Percentiles rank a stretch among this genome's conserved stretches.
Evolutionary conservation across 257 asterid genomes (phyloP).

Genomic region (Euphrasia confusa): DNA sequence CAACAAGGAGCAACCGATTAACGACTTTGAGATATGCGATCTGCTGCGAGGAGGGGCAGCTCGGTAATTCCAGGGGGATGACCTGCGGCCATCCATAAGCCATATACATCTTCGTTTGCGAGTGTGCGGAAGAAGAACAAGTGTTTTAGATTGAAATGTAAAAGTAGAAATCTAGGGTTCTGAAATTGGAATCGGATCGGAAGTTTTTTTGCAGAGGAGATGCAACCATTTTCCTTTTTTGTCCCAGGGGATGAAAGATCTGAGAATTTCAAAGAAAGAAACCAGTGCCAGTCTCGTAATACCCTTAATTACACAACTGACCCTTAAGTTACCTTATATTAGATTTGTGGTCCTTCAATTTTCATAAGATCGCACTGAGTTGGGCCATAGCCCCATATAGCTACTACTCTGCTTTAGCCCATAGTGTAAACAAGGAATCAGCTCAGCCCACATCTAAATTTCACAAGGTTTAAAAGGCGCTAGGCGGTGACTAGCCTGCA

Average conservation of each 20-base stretch:
- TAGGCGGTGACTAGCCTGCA: too few species aligned
- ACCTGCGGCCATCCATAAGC: slow-evolving; percentile 99
- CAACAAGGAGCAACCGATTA: slow-evolving; percentile 77
- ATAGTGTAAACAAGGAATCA: too few species aligned
- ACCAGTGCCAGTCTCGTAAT: slow-evolving; percentile 2
- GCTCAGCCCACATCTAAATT: too few species aligned
- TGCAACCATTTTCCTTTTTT: slow-evolving; percentile 28
- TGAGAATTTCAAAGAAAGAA: slow-evolving; percentile 31
- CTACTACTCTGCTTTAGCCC: too few species aligned
- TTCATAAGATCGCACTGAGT: not conserved
- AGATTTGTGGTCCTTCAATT: slow-evolving; percentile 1
- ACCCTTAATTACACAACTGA: slow-evolving; percentile 17
- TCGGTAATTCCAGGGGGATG: slow-evolving; percentile 72
- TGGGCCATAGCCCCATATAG: slow-evolving; percentile 9
- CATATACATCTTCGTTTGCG: slow-evolving; percentile 78
- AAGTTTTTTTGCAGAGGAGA: slow-evolving; percentile 20
- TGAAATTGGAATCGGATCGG: slow-evolving; percentile 33
- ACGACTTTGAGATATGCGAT: slow-evolving; percentile 77
- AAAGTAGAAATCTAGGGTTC: slow-evolving; percentile 25
- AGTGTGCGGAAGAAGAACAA: slow-evolving; percentile 3
- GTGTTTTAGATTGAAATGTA: slow-evolving; percentile 3
- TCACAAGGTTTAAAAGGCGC: too few species aligned
- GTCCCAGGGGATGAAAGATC: slow-evolving; percentile 32
- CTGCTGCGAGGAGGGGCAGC: slow-evolving; percentile 51
- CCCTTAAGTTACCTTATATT: slow-evolving; percentile 18